Evolutionary conservation across 331 rosid genomes (phyloP), one percentile per base, ranked within the genome.

Genomic region (Stylosanthes scabra): DNA sequence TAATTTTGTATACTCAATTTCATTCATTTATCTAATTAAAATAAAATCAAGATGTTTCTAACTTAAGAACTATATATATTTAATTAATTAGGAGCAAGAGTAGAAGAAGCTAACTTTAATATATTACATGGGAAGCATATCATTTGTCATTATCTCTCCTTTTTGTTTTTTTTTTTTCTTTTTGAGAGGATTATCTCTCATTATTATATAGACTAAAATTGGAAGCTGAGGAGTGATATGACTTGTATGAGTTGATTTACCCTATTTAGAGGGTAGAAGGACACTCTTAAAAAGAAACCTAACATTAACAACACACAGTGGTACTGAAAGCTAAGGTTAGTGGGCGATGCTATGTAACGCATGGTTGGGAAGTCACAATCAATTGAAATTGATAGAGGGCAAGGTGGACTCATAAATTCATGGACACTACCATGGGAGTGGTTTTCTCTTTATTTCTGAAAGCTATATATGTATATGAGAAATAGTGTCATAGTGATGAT

Each of bases 361-460:
- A 51, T 83, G 66, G 87, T 80, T 83, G 80, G 76, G 66, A 68
- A 70, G 83, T 82, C 85, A 34, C 69, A 58, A 65, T 85, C 86
- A 79, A 60, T 10, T 34, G 39, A 3, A 77, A 49, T 51, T 12
- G 14, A 1, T 34, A 34, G 7, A 4, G 50, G 52, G 29, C 16
- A 77, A 25, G 13, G 62, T 4, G 52, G 73, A 47, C 55, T 62
- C 64, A 51, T 41, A 68, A 79, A 54, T 75, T 80, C 28, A 79
- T 76, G 79, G 59, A n/a, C 63, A 20, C 59, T 28, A 63, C 14
- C 10, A 20, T 45, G 3, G 68, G 46, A 52, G 69, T 39, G 70
- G 51, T 49, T 75, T 58, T 3, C 6, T 46, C 4, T 46, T 9
- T 46, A 2, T 10, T 11, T 10, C 13, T 11, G 39, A 34, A 34